phyloP scores from a whole-genome alignment of 495 filamentous ascomycete genomes.

The Saxophila tyrrhenica region DNA sequence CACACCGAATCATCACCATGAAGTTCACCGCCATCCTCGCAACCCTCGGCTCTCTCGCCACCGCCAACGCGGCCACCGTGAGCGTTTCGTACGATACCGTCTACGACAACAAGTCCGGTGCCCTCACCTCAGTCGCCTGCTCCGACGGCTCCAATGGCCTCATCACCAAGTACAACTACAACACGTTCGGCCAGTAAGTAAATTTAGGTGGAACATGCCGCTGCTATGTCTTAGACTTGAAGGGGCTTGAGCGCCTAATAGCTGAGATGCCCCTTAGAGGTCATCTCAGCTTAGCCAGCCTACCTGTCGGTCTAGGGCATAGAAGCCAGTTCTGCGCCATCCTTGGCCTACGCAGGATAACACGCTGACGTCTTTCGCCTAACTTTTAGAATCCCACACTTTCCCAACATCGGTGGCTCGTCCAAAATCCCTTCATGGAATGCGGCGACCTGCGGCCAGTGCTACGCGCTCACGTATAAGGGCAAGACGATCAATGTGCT shows the following conservation, averaged over 20 bases:
- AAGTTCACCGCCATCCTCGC: conserved; percentile 2
- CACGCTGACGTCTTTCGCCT: too few relatives aligned
- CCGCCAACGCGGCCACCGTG: conserved; percentile 1
- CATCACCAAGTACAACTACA: conserved; percentile 38
- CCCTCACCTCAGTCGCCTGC: conserved; percentile 41
- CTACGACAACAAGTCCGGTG: conserved; percentile 41
- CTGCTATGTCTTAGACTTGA: too few relatives aligned
- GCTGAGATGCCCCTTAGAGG: too few relatives aligned
- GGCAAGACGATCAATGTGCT: conserved; percentile 51
- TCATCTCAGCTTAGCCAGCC: too few relatives aligned
- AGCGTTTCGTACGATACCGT: conserved; percentile 46
- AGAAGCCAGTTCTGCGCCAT: too few relatives aligned
- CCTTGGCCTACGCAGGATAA: too few relatives aligned
- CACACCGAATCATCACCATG: neutral
- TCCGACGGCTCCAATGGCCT: conserved; percentile 50
- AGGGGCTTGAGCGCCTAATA: too few relatives aligned
- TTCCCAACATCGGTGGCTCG: conserved; percentile 8
- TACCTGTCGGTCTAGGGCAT: too few relatives aligned
- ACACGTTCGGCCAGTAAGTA: too few relatives aligned
- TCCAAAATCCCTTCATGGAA: conserved; percentile 48
- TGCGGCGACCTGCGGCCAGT: conserved; percentile 52
- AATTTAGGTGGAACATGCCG: too few relatives aligned
- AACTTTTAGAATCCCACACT: conserved; percentile 20
- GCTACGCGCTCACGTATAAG: conserved; percentile 52
- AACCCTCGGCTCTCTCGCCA: neutral